These are phyloP conservation scores for Cryptosporidium ryanae DNA, from an alignment of 169 alveolate species.

Conservation along the genomic window DNA sequence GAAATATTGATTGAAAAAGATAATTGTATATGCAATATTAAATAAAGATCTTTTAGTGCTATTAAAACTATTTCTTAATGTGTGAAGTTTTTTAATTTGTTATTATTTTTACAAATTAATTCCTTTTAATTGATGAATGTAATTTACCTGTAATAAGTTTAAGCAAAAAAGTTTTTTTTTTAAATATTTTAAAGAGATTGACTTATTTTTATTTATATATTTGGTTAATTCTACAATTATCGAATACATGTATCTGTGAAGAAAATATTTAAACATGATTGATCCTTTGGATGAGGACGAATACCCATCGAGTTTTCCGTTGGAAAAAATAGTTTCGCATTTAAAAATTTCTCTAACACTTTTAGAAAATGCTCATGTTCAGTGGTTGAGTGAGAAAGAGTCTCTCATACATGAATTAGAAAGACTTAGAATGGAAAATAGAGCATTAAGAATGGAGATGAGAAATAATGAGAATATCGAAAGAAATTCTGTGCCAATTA, in stretches of 20 bases:
- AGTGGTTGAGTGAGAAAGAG: slow-evolving; percentile 68
- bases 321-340: slow-evolving; percentile 38
- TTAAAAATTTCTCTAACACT: slow-evolving; percentile 21
- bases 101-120: no score
- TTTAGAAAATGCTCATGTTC: slow-evolving; percentile 36
- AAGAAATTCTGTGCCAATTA: slow-evolving; percentile 20
- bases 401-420: slow-evolving; percentile 49
- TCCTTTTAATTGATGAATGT: no score
- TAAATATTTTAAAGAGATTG: no score
- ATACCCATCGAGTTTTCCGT: slow-evolving; percentile 16
- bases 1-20: no score
- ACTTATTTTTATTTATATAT: background rate
- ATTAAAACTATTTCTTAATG: no score
- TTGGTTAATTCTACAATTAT: background rate
- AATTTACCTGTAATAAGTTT: no score
- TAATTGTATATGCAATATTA: no score
- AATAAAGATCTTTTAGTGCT: no score
- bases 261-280: background rate
- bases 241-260: background rate
- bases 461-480: slow-evolving; percentile 45
- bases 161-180: no score
- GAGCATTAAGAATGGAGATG: slow-evolving; percentile 43
- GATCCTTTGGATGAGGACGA: slow-evolving; percentile 42
- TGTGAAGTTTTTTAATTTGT: no score
- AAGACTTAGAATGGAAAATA: slow-evolving; percentile 58